Evolutionary conservation across 2,329 filamentous ascomycete genomes (phyloP).

Genomic region (Periconia macrospinosa): DNA sequence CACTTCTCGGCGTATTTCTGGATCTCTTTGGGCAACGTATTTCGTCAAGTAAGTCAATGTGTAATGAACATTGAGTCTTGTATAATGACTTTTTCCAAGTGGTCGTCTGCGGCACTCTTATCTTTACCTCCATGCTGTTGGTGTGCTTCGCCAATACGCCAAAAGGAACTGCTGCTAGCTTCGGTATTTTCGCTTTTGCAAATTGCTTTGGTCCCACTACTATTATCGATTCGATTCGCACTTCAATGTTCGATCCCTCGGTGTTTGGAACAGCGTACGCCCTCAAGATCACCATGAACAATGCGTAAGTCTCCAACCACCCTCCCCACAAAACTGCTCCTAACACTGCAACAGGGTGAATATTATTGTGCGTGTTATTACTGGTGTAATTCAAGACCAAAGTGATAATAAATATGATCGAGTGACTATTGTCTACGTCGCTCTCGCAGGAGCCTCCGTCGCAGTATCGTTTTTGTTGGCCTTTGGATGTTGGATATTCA

Average conservation of each 20-base stretch:
- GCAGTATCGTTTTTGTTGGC: conserved; percentile 49
- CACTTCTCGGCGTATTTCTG: conserved; percentile 58
- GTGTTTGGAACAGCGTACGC: conserved; percentile 64
- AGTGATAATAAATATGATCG: conserved; percentile 60
- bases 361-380: background rate
- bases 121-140: conserved; percentile 58
- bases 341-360: background rate
- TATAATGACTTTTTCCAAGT: conserved; percentile 18
- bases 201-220: conserved; percentile 58
- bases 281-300: conserved; percentile 64
- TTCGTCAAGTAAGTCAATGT: conserved; percentile 40
- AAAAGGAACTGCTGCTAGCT: conserved; percentile 59
- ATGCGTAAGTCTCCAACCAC: conserved; percentile 49
- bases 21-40: conserved; percentile 60
- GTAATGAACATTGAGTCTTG: too few species aligned
- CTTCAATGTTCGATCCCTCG: conserved; percentile 61
- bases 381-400: conserved; percentile 50
- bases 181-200: conserved; percentile 62
- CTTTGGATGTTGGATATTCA: conserved; percentile 40
- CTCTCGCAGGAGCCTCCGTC: conserved; percentile 55
- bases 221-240: conserved; percentile 64
- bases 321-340: too few species aligned
- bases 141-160: conserved; percentile 55
- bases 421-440: conserved; percentile 60
- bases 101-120: conserved; percentile 51